Percentiles rank a stretch among this genome's conserved stretches.
phyloP scores from a whole-genome alignment of 1,284 basidiomycete genomes.

The Testicularia cyperi region DNA sequence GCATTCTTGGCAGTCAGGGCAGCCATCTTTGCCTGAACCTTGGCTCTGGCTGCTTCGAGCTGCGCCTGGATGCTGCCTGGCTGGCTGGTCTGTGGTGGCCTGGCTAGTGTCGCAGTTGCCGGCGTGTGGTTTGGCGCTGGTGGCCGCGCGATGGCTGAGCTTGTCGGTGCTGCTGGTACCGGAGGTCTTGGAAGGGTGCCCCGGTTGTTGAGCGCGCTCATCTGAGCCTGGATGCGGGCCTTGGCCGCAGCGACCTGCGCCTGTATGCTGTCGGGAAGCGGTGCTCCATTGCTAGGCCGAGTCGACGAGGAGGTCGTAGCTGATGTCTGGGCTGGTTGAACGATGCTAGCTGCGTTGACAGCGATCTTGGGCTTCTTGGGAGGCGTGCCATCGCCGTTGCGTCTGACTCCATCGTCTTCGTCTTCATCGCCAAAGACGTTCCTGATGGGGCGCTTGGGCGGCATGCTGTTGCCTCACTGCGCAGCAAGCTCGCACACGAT shows the following conservation, averaged over 20 bases:
- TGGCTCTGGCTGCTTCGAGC: conserved; percentile 42
- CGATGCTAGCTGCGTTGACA: not conserved
- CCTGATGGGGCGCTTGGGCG: conserved; percentile 32
- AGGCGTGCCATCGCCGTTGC: conserved; percentile 13
- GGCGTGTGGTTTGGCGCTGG: not conserved
- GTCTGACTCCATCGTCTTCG: not conserved
- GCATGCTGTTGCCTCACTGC: too few species aligned
- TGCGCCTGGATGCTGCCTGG: conserved; percentile 32
- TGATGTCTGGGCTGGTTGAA: not conserved
- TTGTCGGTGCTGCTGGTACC: not conserved
- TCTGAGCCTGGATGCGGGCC: conserved; percentile 35
- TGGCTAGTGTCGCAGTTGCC: not conserved
- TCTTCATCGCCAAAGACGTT: conserved; percentile 40
- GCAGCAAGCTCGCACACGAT: too few species aligned
- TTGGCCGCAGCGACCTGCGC: conserved; percentile 46
- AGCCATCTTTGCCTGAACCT: conserved; percentile 32
- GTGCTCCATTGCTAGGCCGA: not conserved
- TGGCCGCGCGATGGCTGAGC: not conserved
- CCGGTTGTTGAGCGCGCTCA: conserved; percentile 27
- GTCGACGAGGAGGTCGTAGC: not conserved
- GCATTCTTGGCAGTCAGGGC: conserved; percentile 12
- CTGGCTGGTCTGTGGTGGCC: not conserved
- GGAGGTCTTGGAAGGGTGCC: not conserved
- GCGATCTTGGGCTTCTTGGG: conserved; percentile 12
- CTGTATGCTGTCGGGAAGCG: conserved; percentile 13